These are phyloP conservation scores for Crucihimalaya himalaica DNA, from an alignment of 345 rosid species.

Conservation along the genomic window DNA sequence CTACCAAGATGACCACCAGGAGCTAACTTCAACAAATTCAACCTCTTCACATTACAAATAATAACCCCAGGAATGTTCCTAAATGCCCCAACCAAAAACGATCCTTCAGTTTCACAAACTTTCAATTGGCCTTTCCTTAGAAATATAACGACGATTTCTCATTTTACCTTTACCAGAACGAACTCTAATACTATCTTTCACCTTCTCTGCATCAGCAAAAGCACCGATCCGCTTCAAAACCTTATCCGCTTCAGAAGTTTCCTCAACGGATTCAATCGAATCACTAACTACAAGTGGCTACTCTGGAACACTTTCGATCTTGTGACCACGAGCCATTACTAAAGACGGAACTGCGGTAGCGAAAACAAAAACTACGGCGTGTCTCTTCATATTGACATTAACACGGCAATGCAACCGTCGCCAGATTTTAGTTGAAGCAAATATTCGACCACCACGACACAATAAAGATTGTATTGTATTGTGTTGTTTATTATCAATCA, in stretches of 20 bases:
- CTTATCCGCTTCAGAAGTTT: not conserved
- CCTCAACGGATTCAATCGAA: not conserved
- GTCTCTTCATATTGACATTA: not conserved
- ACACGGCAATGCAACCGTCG: not conserved
- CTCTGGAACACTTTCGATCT: not conserved
- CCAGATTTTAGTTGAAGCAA: not conserved
- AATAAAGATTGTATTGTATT: too few relatives aligned
- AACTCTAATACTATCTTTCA: not conserved
- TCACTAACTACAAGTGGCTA: not conserved
- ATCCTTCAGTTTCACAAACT: not conserved
- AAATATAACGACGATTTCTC: not conserved
- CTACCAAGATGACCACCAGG: not conserved
- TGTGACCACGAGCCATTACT: not conserved
- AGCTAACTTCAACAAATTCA: not conserved
- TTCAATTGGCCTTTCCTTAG: not conserved
- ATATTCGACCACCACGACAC: not conserved
- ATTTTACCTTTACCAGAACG: not conserved
- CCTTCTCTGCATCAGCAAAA: not conserved
- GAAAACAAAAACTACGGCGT: not conserved
- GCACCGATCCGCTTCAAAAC: not conserved
- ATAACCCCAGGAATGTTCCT: not conserved
- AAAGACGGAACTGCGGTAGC: not conserved
- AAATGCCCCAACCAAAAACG: not conserved
- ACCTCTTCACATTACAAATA: not conserved
- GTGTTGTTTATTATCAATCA: too few relatives aligned